phyloP scores from a whole-genome alignment of 805 yeast species.

The Komagataella kurtzmanii region DNA sequence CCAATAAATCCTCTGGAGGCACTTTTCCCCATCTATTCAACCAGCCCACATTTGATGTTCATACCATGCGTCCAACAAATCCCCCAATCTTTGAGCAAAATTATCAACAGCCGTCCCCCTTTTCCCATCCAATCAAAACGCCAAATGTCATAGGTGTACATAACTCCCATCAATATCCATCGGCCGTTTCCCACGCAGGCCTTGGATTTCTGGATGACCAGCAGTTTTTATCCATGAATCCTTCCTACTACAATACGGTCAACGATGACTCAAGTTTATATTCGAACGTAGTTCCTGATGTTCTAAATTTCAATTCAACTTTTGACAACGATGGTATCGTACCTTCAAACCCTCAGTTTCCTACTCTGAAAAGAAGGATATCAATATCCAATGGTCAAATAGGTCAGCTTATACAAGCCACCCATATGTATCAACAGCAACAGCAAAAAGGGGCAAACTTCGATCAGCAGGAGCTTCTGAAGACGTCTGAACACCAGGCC shows the following conservation, averaged over 20 bases:
- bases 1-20: neutral
- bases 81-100: constrained; percentile 18
- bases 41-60: constrained; percentile 13
- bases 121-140: neutral
- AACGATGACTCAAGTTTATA: neutral
- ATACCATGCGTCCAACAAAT: constrained; percentile 19
- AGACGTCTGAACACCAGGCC: constrained; percentile 5
- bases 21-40: neutral
- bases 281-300: neutral
- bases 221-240: neutral
- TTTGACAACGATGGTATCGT: neutral
- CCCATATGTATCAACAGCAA: constrained; percentile 13
- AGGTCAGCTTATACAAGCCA: constrained; percentile 45
- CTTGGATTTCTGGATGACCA: neutral
- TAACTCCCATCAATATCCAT: neutral
- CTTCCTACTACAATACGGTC: neutral
- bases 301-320: neutral
- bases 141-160: neutral
- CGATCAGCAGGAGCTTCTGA: neutral
- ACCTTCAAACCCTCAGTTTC: neutral
- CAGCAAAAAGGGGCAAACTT: constrained; percentile 2
- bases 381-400: constrained; percentile 81
- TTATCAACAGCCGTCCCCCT: constrained; percentile 7
- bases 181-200: neutral
- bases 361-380: constrained; percentile 41